Percentiles rank a stretch among this genome's conserved stretches.
phyloP scores from a whole-genome alignment of 2,329 filamentous ascomycete species.

The Colletotrichum caudatum region DNA sequence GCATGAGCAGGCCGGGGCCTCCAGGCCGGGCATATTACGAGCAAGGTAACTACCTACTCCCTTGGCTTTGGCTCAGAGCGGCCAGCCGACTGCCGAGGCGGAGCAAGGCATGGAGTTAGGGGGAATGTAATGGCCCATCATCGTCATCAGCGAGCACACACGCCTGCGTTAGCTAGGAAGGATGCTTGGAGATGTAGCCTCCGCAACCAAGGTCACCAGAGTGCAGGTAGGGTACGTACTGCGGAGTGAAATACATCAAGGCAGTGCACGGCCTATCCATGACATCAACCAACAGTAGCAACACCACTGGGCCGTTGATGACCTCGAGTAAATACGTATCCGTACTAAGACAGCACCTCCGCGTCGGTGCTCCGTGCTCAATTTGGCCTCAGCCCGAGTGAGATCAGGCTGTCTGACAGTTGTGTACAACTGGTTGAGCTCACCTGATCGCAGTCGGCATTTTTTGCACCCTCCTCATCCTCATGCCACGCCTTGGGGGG shows the following conservation, averaged over 20 bases:
- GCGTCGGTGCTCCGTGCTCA: not conserved
- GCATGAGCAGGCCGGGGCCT: not conserved
- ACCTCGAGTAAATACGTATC: not conserved
- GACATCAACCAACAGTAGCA: constrained; percentile 8
- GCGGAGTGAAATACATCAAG: not conserved
- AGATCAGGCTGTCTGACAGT: not conserved
- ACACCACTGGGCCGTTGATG: constrained; percentile 8
- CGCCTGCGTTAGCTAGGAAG: constrained; percentile 1
- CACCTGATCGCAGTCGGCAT: not conserved
- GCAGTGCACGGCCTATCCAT: constrained; percentile 4
- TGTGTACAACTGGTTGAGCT: not conserved
- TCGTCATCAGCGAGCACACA: constrained; percentile 17
- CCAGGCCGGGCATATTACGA: not conserved
- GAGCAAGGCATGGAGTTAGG: not conserved
- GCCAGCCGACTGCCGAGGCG: constrained; percentile 11
- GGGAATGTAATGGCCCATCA: not conserved
- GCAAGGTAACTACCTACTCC: not conserved
- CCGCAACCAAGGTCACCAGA: not conserved
- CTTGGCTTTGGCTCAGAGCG: not conserved
- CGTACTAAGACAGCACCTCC: not conserved
- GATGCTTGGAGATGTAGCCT: not conserved
- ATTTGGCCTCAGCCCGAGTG: not conserved
- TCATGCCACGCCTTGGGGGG: too few relatives aligned
- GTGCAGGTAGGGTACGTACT: not conserved
- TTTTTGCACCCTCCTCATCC: not conserved